Base-by-base conservation (phyloP, 2,329 filamentous ascomycete genomes). In the Aureobasidium mangrovei region DNA sequence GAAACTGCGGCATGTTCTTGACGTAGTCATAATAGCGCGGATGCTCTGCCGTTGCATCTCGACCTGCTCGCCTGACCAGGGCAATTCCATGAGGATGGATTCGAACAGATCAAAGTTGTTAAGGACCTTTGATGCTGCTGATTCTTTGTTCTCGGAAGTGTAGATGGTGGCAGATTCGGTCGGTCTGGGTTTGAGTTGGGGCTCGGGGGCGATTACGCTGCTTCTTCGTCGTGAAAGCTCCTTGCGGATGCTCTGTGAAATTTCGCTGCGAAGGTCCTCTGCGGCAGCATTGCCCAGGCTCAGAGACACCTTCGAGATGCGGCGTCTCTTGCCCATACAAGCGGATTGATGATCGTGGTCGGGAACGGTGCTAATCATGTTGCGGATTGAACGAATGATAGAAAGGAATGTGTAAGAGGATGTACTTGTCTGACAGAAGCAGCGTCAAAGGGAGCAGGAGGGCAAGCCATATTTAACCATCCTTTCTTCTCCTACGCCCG, bases 71-170 rank as follows among this genome's bases (percentile, higher is more conserved):
- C 49, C 49, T 3, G 49, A 44, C 49, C 49, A 53, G 4, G 49
- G 49, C 27, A 53, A 38, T 29, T 53, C 39, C 39, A 53, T 43
- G 4, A 53, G 18, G 4, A 53, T 44, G 33, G 39, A 36, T 18
- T 53, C 49, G n/a, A 53, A 53, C 8, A 53, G 49, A 7, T 53
- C 49, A 12, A 53, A 53, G 32, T 53, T 53, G 40, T 44, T 44
- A 29, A 53, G 33, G 31, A 39, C 26, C 18, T 53, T 43, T 12
- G 40, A 53, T 1, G 31, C 40, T 3, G 49, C 49, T 3, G 49
- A 53, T 29, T 53, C 39, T 18, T 10, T 18, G 1, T 9, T 24
- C 10, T 53, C 40, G 40, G 26, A 10, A 2, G 49, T 10, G 6
- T 10, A 33, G n/a, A 44, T 44, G 38, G 39, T 42, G 49, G 49